phyloP scores from a whole-genome alignment of 176 grass and related monocot genomes.

The Pontederia crassipes region DNA sequence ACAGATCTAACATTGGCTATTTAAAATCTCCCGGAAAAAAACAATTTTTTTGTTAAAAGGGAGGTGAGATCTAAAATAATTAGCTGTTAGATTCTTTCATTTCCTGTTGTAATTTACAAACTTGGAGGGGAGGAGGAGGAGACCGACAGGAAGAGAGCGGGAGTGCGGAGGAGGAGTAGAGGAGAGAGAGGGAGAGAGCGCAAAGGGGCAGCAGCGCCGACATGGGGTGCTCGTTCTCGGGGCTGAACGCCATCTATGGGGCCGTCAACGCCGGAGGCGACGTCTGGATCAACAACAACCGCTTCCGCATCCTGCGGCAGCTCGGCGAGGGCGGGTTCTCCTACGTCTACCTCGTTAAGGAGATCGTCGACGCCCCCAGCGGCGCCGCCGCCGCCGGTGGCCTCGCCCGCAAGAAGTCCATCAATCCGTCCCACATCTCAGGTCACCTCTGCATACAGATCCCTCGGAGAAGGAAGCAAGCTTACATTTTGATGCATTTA shows the following conservation, averaged over 20 bases:
- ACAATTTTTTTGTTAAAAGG: no score
- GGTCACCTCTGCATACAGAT: constrained; percentile 17
- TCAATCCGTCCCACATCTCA: constrained; percentile 79
- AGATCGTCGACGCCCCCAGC: constrained; percentile 32
- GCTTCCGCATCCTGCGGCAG: constrained; percentile 67
- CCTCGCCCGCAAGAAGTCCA: constrained; percentile 56
- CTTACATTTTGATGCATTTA: no score
- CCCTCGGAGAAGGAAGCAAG: background rate
- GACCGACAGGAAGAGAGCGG: no score
- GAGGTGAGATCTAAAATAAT: no score
- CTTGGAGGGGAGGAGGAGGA: no score
- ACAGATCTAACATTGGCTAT: no score
- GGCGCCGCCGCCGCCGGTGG: constrained; percentile 15
- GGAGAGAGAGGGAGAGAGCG: constrained; percentile 2
- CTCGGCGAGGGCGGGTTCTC: constrained; percentile 54
- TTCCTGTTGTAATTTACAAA: no score
- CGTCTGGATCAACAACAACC: constrained; percentile 81
- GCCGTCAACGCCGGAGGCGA: constrained; percentile 44
- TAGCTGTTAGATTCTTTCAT: no score
- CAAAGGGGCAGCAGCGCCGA: constrained; percentile 1
- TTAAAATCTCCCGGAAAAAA: no score
- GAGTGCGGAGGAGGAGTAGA: no score
- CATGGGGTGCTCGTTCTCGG: constrained; percentile 96
- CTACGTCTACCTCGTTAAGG: constrained; percentile 77
- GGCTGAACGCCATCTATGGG: constrained; percentile 71